A percentile compares a stretch with the other conserved stretches of the same genome.
These are phyloP conservation scores for Diplodia sapinea DNA, from an alignment of 2,329 filamentous ascomycete genomes.

Conservation along the genomic window DNA sequence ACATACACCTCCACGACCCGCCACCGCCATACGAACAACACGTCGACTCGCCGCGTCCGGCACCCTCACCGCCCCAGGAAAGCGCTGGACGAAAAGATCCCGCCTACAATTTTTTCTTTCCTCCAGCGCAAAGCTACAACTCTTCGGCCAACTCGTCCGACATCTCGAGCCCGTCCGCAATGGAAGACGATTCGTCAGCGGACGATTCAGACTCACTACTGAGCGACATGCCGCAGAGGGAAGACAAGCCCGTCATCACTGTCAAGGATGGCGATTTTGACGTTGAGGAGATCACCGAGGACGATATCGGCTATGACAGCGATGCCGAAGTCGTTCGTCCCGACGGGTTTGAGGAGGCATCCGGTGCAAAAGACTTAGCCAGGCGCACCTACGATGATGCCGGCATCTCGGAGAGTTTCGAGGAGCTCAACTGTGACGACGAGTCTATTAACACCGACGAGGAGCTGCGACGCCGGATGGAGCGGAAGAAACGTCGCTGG, in stretches of 20 bases:
- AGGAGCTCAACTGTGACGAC: conserved; percentile 46
- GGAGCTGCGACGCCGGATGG: conserved; percentile 33
- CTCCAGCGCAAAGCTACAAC: conserved; percentile 43
- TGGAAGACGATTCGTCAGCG: conserved; percentile 42
- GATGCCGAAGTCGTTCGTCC: conserved; percentile 53
- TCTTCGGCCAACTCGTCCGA: conserved; percentile 47
- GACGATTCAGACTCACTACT: conserved; percentile 35
- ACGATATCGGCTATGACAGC: conserved; percentile 45
- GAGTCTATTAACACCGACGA: conserved; percentile 40
- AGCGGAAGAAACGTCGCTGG: conserved; percentile 49
- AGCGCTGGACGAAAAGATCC: conserved; percentile 46
- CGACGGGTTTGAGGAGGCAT: conserved; percentile 52
- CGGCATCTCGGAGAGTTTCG: conserved; percentile 43
- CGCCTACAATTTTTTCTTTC: conserved; percentile 46
- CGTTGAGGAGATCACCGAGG: conserved; percentile 51
- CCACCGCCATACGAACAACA: conserved; percentile 45
- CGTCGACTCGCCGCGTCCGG: conserved; percentile 39
- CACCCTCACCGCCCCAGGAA: conserved; percentile 47
- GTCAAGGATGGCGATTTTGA: conserved; percentile 46
- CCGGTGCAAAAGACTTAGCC: conserved; percentile 41
- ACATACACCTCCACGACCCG: conserved; percentile 37
- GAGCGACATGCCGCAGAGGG: conserved; percentile 34
- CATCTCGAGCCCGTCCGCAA: conserved; percentile 45
- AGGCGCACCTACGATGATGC: conserved; percentile 40
- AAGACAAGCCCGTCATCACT: conserved; percentile 33